Percentiles rank a stretch among this genome's conserved stretches.
Conservation (phyloP, 371 early-diverging fungal genomes). For the Mortierella sp. region DNA sequence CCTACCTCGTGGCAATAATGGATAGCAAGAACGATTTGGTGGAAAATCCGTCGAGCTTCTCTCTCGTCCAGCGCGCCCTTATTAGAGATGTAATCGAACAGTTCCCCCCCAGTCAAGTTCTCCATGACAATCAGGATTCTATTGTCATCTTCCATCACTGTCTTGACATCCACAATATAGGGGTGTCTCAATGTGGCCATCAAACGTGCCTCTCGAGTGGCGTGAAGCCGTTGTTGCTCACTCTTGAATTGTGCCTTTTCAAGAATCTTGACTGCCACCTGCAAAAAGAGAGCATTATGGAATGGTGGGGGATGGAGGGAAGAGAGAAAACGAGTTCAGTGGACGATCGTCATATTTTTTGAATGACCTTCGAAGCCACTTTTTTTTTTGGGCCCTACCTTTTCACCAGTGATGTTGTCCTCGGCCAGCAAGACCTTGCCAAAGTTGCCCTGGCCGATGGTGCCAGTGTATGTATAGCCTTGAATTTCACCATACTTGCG, state of each 20-base stretch:
- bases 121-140: conserved; percentile 95
- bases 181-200: conserved; percentile 87
- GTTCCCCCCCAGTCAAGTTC: conserved; percentile 95
- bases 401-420: conserved; percentile 65
- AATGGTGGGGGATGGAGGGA: not conserved
- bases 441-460: conserved; percentile 86
- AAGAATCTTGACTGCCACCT: conserved; percentile 73
- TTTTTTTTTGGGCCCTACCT: conserved; percentile 62
- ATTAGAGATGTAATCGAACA: conserved; percentile 94
- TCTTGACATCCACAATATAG: conserved; percentile 87
- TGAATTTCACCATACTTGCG: conserved; percentile 53
- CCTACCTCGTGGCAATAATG: conserved; percentile 84
- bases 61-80: conserved; percentile 84
- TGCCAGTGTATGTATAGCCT: conserved; percentile 58
- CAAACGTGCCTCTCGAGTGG: conserved; percentile 84
- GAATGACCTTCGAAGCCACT: not conserved
- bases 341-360: not conserved
- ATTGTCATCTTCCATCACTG: conserved; percentile 86
- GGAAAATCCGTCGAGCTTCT: conserved; percentile 90
- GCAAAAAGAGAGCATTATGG: not conserved
- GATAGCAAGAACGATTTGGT: conserved; percentile 95
- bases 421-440: conserved; percentile 85
- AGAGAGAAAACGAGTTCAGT: not conserved
- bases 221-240: conserved; percentile 66
- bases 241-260: conserved; percentile 55